Evolutionary conservation across 805 yeast genomes (phyloP).

Genomic region (Crinitomyces ghanaensis): DNA sequence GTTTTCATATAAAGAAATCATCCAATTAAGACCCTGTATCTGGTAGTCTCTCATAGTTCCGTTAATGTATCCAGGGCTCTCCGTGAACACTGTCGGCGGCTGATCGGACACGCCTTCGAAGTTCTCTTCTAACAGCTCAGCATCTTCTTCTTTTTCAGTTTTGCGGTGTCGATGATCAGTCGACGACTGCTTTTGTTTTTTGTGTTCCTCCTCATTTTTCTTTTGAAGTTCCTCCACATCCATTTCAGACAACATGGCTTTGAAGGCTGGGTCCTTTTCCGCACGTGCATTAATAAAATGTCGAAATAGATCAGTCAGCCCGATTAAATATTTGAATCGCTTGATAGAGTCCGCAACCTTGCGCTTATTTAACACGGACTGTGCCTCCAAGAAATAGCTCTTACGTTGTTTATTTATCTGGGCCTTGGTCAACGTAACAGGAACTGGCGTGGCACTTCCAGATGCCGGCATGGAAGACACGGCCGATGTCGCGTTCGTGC

Average conservation of each 20-base stretch:
- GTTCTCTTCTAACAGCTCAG: conserved; percentile 76
- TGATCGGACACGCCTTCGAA: conserved; percentile 43
- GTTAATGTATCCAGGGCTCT: conserved; percentile 58
- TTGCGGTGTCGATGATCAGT: conserved; percentile 17
- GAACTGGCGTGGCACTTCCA: conserved; percentile 16
- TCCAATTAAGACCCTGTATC: conserved; percentile 91
- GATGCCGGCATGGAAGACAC: too few species aligned
- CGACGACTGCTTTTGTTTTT: too few species aligned
- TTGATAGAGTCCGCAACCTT: conserved; percentile 51
- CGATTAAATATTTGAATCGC: conserved; percentile 69
- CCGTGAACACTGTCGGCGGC: conserved; percentile 60
- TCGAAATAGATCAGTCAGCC: conserved; percentile 75
- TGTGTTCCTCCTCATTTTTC: conserved; percentile 26
- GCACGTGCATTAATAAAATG: conserved; percentile 79
- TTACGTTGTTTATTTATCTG: conserved; percentile 18
- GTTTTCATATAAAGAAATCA: conserved; percentile 75
- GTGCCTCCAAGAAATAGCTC: conserved; percentile 22
- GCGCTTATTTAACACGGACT: conserved; percentile 17
- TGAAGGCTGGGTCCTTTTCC: conserved; percentile 59
- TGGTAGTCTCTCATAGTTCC: conserved; percentile 85
- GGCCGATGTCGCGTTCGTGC: too few species aligned
- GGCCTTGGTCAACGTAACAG: conserved; percentile 15
- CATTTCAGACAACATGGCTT: conserved; percentile 23
- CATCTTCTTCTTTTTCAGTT: conserved; percentile 73
- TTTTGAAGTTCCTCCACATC: conserved; percentile 17